Evolutionary conservation across 306 rosid species (phyloP).

Genomic region (Quercus gilva): DNA sequence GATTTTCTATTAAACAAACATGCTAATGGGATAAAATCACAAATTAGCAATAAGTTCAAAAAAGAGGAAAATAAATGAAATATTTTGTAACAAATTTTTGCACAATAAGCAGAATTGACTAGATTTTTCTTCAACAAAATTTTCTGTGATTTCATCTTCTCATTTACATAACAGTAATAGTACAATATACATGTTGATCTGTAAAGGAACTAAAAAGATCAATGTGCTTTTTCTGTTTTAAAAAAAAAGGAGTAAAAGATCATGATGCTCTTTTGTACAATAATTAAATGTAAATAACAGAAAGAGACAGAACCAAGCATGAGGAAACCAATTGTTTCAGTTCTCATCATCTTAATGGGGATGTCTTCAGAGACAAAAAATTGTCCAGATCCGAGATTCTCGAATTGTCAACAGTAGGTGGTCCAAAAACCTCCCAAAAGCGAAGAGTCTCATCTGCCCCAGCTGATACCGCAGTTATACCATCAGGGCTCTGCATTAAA

Average conservation of each 20-base stretch:
- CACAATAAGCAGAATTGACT: background rate
- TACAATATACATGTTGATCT: background rate
- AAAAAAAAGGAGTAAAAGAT: no score
- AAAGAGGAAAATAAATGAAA: background rate
- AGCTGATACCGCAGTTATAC: slow-evolving; percentile 66
- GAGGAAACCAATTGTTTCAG: slow-evolving; percentile 5
- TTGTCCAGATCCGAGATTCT: slow-evolving; percentile 40
- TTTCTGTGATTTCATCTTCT: background rate
- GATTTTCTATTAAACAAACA: no score
- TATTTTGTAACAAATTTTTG: background rate
- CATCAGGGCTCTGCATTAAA: slow-evolving; percentile 72
- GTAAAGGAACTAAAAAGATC: background rate
- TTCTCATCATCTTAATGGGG: slow-evolving; percentile 52
- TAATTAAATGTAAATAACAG: slow-evolving; percentile 3
- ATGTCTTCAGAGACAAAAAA: slow-evolving; percentile 53
- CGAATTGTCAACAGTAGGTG: slow-evolving; percentile 28
- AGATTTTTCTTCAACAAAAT: background rate
- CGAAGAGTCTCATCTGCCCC: slow-evolving; percentile 78
- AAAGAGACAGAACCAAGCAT: slow-evolving; percentile 7
- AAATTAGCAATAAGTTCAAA: no score
- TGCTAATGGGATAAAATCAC: no score
- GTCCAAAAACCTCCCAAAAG: slow-evolving; percentile 72
- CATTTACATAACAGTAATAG: background rate
- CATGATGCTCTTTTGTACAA: background rate
- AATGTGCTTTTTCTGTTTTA: background rate